Base-by-base conservation (phyloP, 2,329 filamentous ascomycete species). In the Grosmannia serpens region DNA sequence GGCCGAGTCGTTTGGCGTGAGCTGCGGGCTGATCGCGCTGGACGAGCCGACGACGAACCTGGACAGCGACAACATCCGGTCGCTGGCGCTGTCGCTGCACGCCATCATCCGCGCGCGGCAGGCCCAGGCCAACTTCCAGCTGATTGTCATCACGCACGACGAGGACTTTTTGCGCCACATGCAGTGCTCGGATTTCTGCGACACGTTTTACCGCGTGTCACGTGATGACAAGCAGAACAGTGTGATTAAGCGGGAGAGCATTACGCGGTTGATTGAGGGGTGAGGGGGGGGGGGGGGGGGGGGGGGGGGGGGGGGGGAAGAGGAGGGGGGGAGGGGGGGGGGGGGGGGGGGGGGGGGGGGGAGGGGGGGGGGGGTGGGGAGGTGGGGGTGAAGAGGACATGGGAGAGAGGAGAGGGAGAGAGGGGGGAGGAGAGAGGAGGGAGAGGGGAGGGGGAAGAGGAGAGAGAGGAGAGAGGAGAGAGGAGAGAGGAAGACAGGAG, bases 21-120 rank as follows among this genome's bases (percentile, higher is more conserved):
- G 95, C 69, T 99, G 95, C 72, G 94, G 94, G 22, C 81, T 99
- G 58, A 96, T 99, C 68, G 92, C 94, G 41, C 85, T 99, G 17
- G 94, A 99, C 72, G 94, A 99, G 73, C 94, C 94, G 8, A 99
- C 94, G 0, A 99, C 94, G 2, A 99, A 99, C 68, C 84, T 99
- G 50, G 94, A 99, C 70, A 82, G 84, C 62, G 91, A 96, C 75
- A 99, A 99, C 72, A 97, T 97, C 71, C 85, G 87, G 62, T 89
- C 89, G 61, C 80, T 99, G 50, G 94, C 94, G 10, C 81, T 87
- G 70, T 89, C 88, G 53, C 74, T 99, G 66, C 87, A 94, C 67
- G 82, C 86, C 66, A 96, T 99, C 68, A 97, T 99, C 73, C 81
- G 87, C 66, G 76, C 85, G 20, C 84, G 95, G 9, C 84, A 88